Evolutionary conservation across 805 yeast species (phyloP), one percentile per base, ranked within the genome.

Genomic region (Yarrowia divulgata): DNA sequence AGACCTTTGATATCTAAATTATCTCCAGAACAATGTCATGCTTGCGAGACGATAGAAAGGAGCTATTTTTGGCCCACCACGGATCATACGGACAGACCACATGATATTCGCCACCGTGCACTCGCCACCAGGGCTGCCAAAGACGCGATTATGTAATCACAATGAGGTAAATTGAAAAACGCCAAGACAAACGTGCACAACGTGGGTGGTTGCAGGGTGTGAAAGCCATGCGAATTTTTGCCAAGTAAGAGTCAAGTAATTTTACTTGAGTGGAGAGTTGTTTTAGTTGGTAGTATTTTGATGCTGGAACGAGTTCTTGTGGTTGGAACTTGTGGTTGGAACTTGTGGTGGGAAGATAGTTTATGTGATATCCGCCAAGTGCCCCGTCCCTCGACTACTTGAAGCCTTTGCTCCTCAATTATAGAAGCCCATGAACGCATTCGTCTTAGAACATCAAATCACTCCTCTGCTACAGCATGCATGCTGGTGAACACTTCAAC

Each of bases 401-500:
- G n/a, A n/a, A n/a, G n/a, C n/a, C n/a, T n/a, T n/a, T n/a, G n/a
- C n/a, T n/a, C n/a, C n/a, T 4, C 29, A 23, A 23, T 23, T 23
- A 23, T 23, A 4, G 2, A 23, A 23, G 29, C 2, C 4, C 29
- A 23, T 23, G 4, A 2, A 23, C 2, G 29, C 29, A 23, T 4
- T 23, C 29, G 29, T 23, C 4, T 23, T 23, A 23, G 3, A 23
- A 23, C 29, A 23, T 23, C 29, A 23, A 23, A 23, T 23, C 2
- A 23, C 29, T 23, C 4, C 29, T 23, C 29, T 23, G 29, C 29
- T 23, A 23, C 29, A 23, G 4, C 29, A 23, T 39, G 40, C 48
- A 45, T 45, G 48, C 48, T 34, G 23, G 14, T n/a, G 19, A n/a
- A 49, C 39, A 16, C 39, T 23, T 23, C 29, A 54, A 54, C 58